Evolutionary conservation across 192 early-diverging fungal genomes (phyloP).

Genomic region (Linnemannia exigua): DNA sequence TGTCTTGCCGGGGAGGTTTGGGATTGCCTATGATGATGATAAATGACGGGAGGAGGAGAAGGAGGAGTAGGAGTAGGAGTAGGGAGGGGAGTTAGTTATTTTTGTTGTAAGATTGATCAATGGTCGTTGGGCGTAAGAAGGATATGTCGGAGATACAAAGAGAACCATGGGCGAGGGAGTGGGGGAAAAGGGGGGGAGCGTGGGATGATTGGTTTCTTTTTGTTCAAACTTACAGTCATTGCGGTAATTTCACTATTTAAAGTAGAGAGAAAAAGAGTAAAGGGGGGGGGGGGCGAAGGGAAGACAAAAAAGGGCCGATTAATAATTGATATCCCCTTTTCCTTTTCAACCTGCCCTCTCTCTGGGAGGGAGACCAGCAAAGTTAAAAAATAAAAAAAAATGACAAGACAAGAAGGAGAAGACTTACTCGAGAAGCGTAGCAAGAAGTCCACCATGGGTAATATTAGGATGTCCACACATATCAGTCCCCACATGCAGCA

Average conservation of each 20-base stretch:
- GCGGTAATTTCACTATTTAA: conserved; percentile 50
- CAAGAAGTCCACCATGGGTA: conserved; percentile 83
- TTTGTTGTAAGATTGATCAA: background rate
- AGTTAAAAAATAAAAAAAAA: background rate
- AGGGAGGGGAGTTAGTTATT: background rate
- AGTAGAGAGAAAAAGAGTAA: background rate
- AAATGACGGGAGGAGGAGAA: background rate
- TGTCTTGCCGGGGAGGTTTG: conserved; percentile 73
- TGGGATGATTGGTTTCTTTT: background rate
- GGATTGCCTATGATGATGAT: conserved; percentile 57
- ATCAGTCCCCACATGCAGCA: conserved; percentile 77
- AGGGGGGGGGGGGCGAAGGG: too few species aligned
- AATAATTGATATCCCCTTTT: background rate
- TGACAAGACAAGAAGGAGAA: conserved; percentile 63
- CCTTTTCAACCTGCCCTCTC: background rate
- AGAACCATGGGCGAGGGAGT: background rate
- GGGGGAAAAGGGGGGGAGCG: background rate
- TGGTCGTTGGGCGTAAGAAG: background rate
- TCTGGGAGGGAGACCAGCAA: background rate
- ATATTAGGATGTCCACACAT: conserved; percentile 86
- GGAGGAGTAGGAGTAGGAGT: background rate
- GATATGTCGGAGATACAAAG: background rate
- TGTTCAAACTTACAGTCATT: conserved; percentile 41
- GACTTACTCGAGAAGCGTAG: conserved; percentile 74
- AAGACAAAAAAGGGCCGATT: background rate